phyloP scores from a whole-genome alignment of 148 eudicot species.

The Hydrangea macrophylla region DNA sequence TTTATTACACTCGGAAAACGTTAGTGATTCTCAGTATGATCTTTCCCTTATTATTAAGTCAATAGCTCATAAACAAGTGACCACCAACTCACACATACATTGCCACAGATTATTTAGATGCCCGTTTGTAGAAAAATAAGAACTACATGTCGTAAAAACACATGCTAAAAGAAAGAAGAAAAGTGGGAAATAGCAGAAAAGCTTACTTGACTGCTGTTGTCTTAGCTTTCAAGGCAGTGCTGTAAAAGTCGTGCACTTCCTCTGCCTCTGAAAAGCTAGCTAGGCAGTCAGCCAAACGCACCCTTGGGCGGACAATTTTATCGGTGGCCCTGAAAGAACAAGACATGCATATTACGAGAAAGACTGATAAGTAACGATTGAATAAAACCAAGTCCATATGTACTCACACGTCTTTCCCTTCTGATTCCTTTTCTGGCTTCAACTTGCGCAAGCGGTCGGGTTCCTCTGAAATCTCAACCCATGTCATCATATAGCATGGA shows the following conservation, averaged over 20 bases:
- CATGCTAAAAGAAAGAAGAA: neutral
- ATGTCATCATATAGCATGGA: slow-evolving; percentile 11
- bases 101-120: neutral
- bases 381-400: neutral
- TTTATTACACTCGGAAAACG: slow-evolving; percentile 2
- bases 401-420: slow-evolving; percentile 75
- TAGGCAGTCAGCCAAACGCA: slow-evolving; percentile 73
- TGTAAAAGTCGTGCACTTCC: slow-evolving; percentile 89
- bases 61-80: neutral
- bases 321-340: slow-evolving; percentile 44
- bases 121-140: neutral
- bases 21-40: neutral
- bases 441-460: slow-evolving; percentile 57
- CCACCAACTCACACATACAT: neutral
- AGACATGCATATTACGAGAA: slow-evolving; percentile 14
- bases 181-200: slow-evolving; percentile 10
- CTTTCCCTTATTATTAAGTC: neutral
- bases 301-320: slow-evolving; percentile 95
- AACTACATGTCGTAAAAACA: neutral
- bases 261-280: slow-evolving; percentile 78
- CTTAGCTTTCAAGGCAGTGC: slow-evolving; percentile 76
- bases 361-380: slow-evolving; percentile 9
- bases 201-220: slow-evolving; percentile 89
- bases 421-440: slow-evolving; percentile 52
- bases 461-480: slow-evolving; percentile 52